Percentiles rank a stretch among this genome's conserved stretches.
Evolutionary conservation across 75 land plant species (phyloP).

Genomic region (Pinus albicaulis): DNA sequence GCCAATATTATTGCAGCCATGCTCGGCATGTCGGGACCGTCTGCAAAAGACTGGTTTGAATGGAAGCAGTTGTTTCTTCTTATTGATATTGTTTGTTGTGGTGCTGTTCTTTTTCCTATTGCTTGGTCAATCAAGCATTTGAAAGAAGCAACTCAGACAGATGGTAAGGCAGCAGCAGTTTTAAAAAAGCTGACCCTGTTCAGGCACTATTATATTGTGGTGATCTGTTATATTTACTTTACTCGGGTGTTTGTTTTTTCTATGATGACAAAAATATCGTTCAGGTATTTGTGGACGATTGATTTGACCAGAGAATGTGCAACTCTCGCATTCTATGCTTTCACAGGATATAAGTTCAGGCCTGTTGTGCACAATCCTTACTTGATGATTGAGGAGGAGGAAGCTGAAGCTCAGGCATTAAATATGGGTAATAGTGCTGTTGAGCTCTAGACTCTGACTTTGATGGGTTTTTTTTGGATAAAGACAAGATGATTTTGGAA

Average conservation of each 20-base stretch:
- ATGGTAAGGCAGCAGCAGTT: slow-evolving; percentile 26
- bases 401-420: slow-evolving; percentile 25
- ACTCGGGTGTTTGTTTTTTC: slow-evolving; percentile 38
- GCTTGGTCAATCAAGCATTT: slow-evolving; percentile 42
- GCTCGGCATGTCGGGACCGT: slow-evolving; percentile 26
- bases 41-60: slow-evolving; percentile 26
- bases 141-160: slow-evolving; percentile 29
- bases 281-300: slow-evolving; percentile 21
- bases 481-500: too few species aligned
- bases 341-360: slow-evolving; percentile 36
- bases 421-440: slow-evolving; percentile 13
- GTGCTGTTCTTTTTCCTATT: slow-evolving; percentile 37
- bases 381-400: slow-evolving; percentile 25
- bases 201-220: slow-evolving; percentile 37
- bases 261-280: slow-evolving; percentile 16
- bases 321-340: slow-evolving; percentile 31
- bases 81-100: slow-evolving; percentile 30
- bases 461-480: too few species aligned
- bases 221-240: slow-evolving; percentile 34
- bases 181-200: slow-evolving; percentile 25
- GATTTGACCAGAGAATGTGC: slow-evolving; percentile 23
- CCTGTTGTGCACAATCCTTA: slow-evolving; percentile 32
- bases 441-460: too few species aligned
- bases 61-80: slow-evolving; percentile 33
- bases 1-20: slow-evolving; percentile 22